Conservation (phyloP, 352 stramenopile genomes). For the Thraustotheca clavata region DNA sequence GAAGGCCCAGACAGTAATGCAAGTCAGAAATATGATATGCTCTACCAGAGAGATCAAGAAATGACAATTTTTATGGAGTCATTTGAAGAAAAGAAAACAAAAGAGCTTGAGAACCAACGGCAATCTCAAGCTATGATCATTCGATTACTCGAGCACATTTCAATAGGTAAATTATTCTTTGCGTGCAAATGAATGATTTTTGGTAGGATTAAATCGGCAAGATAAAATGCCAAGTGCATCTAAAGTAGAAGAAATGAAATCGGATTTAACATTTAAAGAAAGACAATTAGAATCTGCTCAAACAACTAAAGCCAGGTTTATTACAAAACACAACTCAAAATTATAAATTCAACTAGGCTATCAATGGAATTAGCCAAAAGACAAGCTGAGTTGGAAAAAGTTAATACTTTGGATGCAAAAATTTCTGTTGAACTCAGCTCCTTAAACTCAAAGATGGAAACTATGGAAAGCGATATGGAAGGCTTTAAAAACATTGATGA, state of each 20-base stretch:
- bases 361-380: slow-evolving; percentile 81
- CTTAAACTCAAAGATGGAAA: slow-evolving; percentile 78
- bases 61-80: slow-evolving; percentile 86
- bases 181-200: slow-evolving; percentile 8
- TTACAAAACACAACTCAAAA: background rate
- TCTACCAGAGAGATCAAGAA: slow-evolving; percentile 86
- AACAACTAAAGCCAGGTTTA: slow-evolving; percentile 75
- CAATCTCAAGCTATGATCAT: slow-evolving; percentile 75
- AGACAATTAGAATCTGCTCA: slow-evolving; percentile 85
- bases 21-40: slow-evolving; percentile 77
- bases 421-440: slow-evolving; percentile 76
- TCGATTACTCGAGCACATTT: slow-evolving; percentile 88
- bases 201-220: slow-evolving; percentile 38
- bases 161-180: slow-evolving; percentile 29
- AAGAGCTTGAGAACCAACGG: slow-evolving; percentile 44
- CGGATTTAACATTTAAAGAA: slow-evolving; percentile 88
- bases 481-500: slow-evolving; percentile 85
- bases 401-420: slow-evolving; percentile 86
- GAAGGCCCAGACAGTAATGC: slow-evolving; percentile 46
- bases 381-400: slow-evolving; percentile 84
- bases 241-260: slow-evolving; percentile 81
- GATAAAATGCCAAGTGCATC: slow-evolving; percentile 66
- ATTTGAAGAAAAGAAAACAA: slow-evolving; percentile 66
- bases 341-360: slow-evolving; percentile 25
- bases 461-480: slow-evolving; percentile 80